Evolutionary conservation across 768 basidiomycete genomes (phyloP).

Genomic region (Suillus discolor): DNA sequence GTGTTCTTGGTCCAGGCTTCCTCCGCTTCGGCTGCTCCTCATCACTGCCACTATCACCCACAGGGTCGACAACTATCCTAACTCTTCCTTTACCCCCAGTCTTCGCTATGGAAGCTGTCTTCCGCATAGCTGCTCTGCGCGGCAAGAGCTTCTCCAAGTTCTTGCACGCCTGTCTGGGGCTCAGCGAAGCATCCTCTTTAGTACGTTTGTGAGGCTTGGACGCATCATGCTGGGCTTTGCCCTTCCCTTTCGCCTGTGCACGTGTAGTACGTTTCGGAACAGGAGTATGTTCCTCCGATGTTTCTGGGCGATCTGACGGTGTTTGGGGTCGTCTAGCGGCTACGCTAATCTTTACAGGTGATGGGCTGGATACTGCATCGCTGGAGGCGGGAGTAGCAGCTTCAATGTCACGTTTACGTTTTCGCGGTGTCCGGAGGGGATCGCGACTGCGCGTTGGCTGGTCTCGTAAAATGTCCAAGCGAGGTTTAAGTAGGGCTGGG

Average conservation of each 20-base stretch:
- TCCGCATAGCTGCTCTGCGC: slow-evolving; percentile 29
- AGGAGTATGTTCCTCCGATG: slow-evolving; percentile 12
- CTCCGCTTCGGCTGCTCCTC: slow-evolving; percentile 15
- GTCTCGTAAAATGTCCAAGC: slow-evolving; percentile 3
- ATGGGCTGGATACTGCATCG: slow-evolving; percentile 28
- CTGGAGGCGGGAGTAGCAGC: slow-evolving; percentile 12
- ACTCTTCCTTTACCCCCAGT: slow-evolving; percentile 10
- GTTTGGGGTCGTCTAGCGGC: slow-evolving; percentile 9
- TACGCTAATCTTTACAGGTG: slow-evolving; percentile 29
- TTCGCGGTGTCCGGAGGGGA: slow-evolving; percentile 34
- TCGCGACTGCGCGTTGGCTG: slow-evolving; percentile 15
- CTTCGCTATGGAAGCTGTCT: slow-evolving; percentile 24
- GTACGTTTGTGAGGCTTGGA: slow-evolving; percentile 14
- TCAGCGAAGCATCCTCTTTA: not conserved
- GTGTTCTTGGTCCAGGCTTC: slow-evolving; percentile 20
- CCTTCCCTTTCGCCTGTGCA: slow-evolving; percentile 15
- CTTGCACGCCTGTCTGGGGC: slow-evolving; percentile 5
- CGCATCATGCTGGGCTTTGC: not conserved
- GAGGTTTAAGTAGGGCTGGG: slow-evolving; percentile 1
- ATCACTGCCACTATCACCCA: slow-evolving; percentile 21
- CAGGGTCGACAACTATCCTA: slow-evolving; percentile 15
- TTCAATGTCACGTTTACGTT: slow-evolving; percentile 23
- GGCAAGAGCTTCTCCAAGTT: slow-evolving; percentile 18
- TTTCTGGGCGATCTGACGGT: slow-evolving; percentile 11
- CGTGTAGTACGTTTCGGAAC: slow-evolving; percentile 9